These are phyloP conservation scores for Mycena leptocephala DNA, from an alignment of 768 basidiomycete genomes.

Conservation along the genomic window DNA sequence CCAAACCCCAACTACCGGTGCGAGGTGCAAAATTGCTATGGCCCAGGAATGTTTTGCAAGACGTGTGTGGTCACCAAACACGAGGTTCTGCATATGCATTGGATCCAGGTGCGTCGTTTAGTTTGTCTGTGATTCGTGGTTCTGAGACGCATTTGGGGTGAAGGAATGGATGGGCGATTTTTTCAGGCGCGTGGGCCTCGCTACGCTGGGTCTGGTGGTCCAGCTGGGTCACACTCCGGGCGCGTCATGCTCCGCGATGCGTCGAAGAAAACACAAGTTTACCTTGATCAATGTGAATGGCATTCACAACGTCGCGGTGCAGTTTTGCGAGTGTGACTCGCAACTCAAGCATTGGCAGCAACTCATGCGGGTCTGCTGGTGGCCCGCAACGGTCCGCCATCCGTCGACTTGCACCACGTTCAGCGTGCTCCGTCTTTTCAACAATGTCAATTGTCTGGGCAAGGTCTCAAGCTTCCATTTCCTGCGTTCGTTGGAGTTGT, in stretches of 20 bases:
- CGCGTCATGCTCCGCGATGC: not conserved
- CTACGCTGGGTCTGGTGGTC: not conserved
- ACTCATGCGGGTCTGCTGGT: constrained; percentile 22
- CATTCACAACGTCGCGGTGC: not conserved
- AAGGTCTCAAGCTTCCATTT: constrained; percentile 8
- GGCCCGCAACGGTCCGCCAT: constrained; percentile 15
- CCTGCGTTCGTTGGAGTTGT: not conserved
- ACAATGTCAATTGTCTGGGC: not conserved
- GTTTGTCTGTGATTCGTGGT: not conserved
- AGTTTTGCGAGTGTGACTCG: constrained; percentile 15
- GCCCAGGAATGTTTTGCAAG: not conserved
- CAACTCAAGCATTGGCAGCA: constrained; percentile 9
- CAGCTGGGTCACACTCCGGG: constrained; percentile 23
- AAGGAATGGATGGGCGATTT: constrained; percentile 12
- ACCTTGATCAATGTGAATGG: constrained; percentile 3
- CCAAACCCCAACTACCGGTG: not conserved
- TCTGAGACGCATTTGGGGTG: too few relatives aligned
- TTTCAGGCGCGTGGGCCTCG: not conserved
- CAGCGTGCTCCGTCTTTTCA: not conserved
- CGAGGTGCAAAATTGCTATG: not conserved
- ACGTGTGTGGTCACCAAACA: not conserved
- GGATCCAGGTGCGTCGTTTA: not conserved
- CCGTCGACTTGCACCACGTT: constrained; percentile 8
- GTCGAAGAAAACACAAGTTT: not conserved
- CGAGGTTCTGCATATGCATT: not conserved